Conservation (phyloP, 768 basidiomycete genomes). For the Trametes meyenii region DNA sequence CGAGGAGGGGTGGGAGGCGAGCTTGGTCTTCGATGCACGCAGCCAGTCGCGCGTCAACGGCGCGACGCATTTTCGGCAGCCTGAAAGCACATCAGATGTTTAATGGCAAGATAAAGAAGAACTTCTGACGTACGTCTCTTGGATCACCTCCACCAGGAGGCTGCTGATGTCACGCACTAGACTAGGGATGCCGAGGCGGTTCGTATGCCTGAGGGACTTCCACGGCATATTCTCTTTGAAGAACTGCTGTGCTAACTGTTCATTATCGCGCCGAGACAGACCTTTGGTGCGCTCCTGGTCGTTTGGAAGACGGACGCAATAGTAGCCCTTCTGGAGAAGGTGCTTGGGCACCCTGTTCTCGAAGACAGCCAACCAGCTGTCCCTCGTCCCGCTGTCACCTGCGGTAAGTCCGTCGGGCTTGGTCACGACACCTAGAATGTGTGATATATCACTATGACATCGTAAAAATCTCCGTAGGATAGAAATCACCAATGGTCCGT, state of each 20-base stretch:
- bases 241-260: conserved; percentile 43
- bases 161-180: conserved; percentile 56
- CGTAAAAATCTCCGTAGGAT: not conserved
- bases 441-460: not conserved
- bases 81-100: conserved; percentile 34
- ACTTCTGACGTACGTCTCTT: conserved; percentile 46
- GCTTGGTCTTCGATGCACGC: conserved; percentile 38
- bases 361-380: conserved; percentile 54
- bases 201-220: conserved; percentile 46
- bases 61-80: conserved; percentile 46
- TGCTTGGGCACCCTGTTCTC: conserved; percentile 50
- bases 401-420: conserved; percentile 61
- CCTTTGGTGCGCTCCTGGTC: conserved; percentile 51
- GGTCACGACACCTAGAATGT: conserved; percentile 59
- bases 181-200: conserved; percentile 57
- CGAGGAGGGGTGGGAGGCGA: conserved; percentile 43
- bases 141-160: conserved; percentile 56
- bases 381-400: conserved; percentile 45
- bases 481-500: conserved; percentile 61
- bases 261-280: conserved; percentile 41
- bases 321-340: conserved; percentile 51
- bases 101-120: not conserved
- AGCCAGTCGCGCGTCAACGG: conserved; percentile 45
- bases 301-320: conserved; percentile 65
- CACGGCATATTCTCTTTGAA: conserved; percentile 57